Base-by-base conservation (phyloP, 352 stramenopile genomes). In the Phytophthora ohioensis region DNA sequence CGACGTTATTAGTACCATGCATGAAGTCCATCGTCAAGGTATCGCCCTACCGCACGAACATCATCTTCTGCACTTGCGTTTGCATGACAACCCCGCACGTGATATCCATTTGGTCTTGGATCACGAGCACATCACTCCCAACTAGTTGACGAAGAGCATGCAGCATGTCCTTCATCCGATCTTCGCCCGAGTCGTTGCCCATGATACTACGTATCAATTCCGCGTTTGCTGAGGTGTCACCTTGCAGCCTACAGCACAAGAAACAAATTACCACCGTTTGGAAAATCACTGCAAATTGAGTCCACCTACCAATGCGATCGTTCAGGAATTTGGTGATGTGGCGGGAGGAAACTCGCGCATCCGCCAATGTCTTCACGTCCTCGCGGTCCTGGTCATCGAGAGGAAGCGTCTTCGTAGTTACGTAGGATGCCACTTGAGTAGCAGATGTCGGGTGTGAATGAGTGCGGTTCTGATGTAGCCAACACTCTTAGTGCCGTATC, bases 11-110 rank as follows among this genome's bases (percentile, higher is more conserved):
- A 0, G 64, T 71, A 2, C 4, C 56, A 4, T 71, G 63, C 5
- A 63, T 80, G 43, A 63, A 77, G 47, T 80, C 68, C 64, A 77
- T 74, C 1, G 51, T 34, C 3, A 79, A 11, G 7, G 36, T 69
- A 10, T 75, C 51, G 3, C 67, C 67, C 66, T 53, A 75, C 7
- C 32, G 12, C 42, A 64, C 41, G 21, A 71, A 74, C n/a, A 47
- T 62, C 13, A 64, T n/a, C 45, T 74, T 74, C 42, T 74, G 64
- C 17, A 59, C 17, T n/a, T 57, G 31, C 1, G 54, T 71, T 35
- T 67, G 56, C 41, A 71, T 60, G 2, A 60, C 51, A n/a, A 75
- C 55, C 1, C 21, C 61, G 11, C 17, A 61, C 1, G 61, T 71
- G 0, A 71, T 35, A 31, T 43, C 57, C 12, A 71, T 46, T 45